Evolutionary conservation across 768 basidiomycete genomes (phyloP), one percentile per base, ranked within the genome.

Genomic region (Pleurotus ostreatus): DNA sequence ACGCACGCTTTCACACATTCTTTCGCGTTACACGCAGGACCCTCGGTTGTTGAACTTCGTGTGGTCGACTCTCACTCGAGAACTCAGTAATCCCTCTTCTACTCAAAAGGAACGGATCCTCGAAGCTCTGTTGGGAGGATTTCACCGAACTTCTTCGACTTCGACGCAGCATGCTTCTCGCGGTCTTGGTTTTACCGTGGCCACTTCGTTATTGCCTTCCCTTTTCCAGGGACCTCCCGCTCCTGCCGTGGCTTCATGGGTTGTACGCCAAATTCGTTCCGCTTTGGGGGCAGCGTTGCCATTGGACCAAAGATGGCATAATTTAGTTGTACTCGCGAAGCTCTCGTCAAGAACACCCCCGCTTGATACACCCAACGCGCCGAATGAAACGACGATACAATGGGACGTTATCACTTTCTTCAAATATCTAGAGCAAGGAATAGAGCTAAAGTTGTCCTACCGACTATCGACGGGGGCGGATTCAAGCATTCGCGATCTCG

Each of bases 221-320:
- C 11, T 30, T n/a, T 5, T 49, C 48, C n/a, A 49, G 20, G 20
- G 26, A 25, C 30, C 25, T 20, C 48, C 20, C 9, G 16, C 20
- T 26, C 23, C 25, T 13, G 12, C 48, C 48, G 30, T 15, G 7
- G 13, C 8, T 6, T 23, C n/a, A n/a, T 53, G 51, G 51, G 18
- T 22, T 20, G 15, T 18, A 12, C 13, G 6, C 22, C 51, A 40
- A 16, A 13, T 61, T 18, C 57, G 20, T 1, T 55, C 58, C 18
- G 66, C 64, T 12, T 71, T 80, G 51, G 62, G 67, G n/a, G 64
- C 74, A 2, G 41, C 40, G 2, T 34, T 69, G 20, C 40, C 74
- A 1, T 57, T 65, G 30, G 64, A 69, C 23, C 56, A 59, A 20
- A 76, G 77, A 7, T 83, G 82, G 82, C 66, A 59, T 39, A 75